Evolutionary conservation across 192 early-diverging fungal genomes (phyloP).

Genomic region (Thamnidium elegans): DNA sequence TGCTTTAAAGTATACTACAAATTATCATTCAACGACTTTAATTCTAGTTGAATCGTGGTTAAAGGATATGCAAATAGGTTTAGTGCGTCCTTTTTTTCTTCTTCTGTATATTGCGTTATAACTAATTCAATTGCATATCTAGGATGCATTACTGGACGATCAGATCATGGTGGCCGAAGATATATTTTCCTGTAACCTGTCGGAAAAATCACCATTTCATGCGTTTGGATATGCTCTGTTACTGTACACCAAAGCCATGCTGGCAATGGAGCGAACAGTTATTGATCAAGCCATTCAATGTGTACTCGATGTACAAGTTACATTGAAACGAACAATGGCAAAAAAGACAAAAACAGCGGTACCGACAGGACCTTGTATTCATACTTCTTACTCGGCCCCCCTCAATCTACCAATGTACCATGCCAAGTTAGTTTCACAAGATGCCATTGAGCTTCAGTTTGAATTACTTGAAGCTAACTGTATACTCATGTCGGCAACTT

Average conservation of each 20-base stretch:
- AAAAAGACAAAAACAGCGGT: conserved; percentile 1
- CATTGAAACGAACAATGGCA: conserved; percentile 5
- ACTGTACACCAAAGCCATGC: conserved; percentile 35
- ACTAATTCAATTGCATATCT: conserved; percentile 5
- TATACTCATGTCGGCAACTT: conserved; percentile 37
- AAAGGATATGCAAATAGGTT: conserved; percentile 11
- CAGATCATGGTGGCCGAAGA: conserved; percentile 26
- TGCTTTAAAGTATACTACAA: conserved; percentile 5
- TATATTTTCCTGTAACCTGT: conserved; percentile 20
- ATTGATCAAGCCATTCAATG: conserved; percentile 26
- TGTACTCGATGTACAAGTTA: conserved; percentile 18
- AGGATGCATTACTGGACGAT: conserved; percentile 39
- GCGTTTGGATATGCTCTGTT: conserved; percentile 35
- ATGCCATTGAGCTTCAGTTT: conserved; percentile 18
- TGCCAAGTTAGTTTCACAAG: background rate
- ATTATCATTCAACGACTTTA: background rate
- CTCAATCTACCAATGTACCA: too few relatives aligned
- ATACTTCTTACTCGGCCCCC: too few relatives aligned
- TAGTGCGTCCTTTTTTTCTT: conserved; percentile 9
- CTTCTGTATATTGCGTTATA: background rate
- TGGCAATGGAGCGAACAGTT: conserved; percentile 16
- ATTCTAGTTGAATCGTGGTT: background rate
- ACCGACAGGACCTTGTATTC: background rate
- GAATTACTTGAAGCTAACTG: conserved; percentile 34
- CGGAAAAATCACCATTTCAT: conserved; percentile 33